Evolutionary conservation across 2,329 filamentous ascomycete genomes (phyloP).

Genomic region (Penicillium crustosum): DNA sequence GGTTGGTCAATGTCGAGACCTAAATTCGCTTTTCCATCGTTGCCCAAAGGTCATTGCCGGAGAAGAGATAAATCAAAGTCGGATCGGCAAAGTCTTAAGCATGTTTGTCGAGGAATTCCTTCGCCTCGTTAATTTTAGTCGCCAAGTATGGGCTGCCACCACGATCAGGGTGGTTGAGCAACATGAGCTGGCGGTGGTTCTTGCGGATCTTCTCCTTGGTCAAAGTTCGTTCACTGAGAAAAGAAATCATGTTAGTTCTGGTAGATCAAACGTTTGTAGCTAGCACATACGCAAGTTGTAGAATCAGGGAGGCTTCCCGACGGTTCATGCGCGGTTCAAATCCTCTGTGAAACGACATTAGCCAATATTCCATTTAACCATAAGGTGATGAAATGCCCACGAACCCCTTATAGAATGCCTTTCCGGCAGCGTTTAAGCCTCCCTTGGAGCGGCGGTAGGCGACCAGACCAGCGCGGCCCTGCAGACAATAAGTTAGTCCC

Average conservation of each 20-base stretch:
- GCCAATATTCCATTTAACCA: background rate
- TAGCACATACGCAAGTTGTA: conserved; percentile 75
- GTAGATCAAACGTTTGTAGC: background rate
- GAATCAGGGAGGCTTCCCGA: conserved; percentile 84
- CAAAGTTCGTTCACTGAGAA: conserved; percentile 74
- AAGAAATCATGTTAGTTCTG: background rate
- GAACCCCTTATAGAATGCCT: conserved; percentile 88
- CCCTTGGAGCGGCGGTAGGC: conserved; percentile 76
- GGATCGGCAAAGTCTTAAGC: conserved; percentile 18
- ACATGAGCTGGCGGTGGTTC: conserved; percentile 92
- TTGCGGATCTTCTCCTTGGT: conserved; percentile 95
- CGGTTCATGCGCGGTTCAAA: conserved; percentile 94
- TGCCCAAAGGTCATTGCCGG: background rate
- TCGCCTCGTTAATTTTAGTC: conserved; percentile 98
- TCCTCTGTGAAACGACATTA: conserved; percentile 50
- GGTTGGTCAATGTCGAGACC: conserved; percentile 23
- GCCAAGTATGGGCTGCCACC: conserved; percentile 95
- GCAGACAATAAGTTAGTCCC: conserved; percentile 20
- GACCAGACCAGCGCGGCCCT: conserved; percentile 91
- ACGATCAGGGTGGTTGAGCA: conserved; percentile 95
- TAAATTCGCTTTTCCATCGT: conserved; percentile 5
- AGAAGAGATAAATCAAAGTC: background rate
- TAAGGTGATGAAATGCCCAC: conserved; percentile 7
- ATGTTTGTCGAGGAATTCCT: conserved; percentile 87
- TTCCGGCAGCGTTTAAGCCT: conserved; percentile 72